Percentiles rank a stretch among this genome's conserved stretches.
Evolutionary conservation across 306 rosid species (phyloP).

Genomic region (Pyrus pyrifolia): DNA sequence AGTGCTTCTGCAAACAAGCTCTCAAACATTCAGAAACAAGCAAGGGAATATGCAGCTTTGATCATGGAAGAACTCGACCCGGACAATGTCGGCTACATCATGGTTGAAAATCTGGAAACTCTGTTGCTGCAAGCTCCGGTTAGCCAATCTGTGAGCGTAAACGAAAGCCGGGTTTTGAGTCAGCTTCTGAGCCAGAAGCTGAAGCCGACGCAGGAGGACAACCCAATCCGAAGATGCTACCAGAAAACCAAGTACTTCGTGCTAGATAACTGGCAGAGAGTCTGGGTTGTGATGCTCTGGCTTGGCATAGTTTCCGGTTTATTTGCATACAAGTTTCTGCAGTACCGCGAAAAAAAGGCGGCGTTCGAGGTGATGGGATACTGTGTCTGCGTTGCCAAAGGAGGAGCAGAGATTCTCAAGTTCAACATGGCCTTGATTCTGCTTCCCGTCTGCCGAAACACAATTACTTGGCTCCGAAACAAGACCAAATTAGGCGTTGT

Average conservation of each 20-base stretch:
- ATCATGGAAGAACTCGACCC: conserved; percentile 67
- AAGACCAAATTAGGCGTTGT: conserved; percentile 39
- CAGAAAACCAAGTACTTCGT: conserved; percentile 33
- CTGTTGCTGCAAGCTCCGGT: conserved; percentile 47
- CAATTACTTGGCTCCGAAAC: conserved; percentile 65
- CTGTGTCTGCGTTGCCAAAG: conserved; percentile 54
- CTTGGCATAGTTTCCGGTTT: conserved; percentile 24
- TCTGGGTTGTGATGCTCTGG: conserved; percentile 51
- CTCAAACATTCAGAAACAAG: conserved; percentile 43
- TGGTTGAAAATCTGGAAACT: conserved; percentile 44
- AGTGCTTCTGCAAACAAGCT: conserved; percentile 60
- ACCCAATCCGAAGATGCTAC: conserved; percentile 18
- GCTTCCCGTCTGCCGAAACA: conserved; percentile 56
- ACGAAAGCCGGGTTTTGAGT: conserved; percentile 45
- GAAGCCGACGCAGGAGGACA: conserved; percentile 40
- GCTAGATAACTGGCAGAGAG: conserved; percentile 51
- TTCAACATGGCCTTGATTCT: conserved; percentile 57
- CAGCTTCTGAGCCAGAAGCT: conserved; percentile 50
- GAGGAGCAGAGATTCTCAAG: conserved; percentile 58
- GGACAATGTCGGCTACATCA: conserved; percentile 41
- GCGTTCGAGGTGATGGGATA: conserved; percentile 46
- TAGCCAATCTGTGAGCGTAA: conserved; percentile 36
- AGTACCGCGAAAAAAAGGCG: conserved; percentile 25
- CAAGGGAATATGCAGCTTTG: conserved; percentile 48
- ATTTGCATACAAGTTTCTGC: conserved; percentile 45